Evolutionary conservation across 2,329 filamentous ascomycete genomes (phyloP).

Genomic region (Claviceps sp.): DNA sequence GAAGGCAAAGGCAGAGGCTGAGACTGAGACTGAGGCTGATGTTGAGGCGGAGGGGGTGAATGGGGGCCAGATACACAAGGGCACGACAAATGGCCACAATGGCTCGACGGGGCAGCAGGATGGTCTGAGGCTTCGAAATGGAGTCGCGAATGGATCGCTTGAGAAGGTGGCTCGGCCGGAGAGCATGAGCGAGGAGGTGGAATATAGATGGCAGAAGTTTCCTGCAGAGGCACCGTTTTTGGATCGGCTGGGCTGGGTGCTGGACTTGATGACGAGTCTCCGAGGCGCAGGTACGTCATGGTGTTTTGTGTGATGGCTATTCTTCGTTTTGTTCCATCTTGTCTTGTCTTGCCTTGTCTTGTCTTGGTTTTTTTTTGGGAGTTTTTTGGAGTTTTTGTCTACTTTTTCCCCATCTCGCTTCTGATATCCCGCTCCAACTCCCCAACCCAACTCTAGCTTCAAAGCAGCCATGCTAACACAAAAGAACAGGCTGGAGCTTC

Average conservation of each 20-base stretch:
- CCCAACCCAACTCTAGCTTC: too few species aligned
- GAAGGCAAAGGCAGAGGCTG: not conserved
- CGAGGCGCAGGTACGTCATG: conserved; percentile 36
- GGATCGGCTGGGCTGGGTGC: conserved; percentile 40
- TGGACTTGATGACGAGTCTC: conserved; percentile 41
- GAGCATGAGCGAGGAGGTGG: conserved; percentile 16
- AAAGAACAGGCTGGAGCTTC: conserved; percentile 42
- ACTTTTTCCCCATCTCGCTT: too few species aligned
- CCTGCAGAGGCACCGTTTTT: conserved; percentile 34
- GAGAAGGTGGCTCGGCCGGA: not conserved
- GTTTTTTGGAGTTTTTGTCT: too few species aligned
- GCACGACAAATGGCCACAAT: not conserved
- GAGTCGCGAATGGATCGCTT: not conserved
- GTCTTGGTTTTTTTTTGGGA: not conserved
- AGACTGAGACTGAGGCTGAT: not conserved
- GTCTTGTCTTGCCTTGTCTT: not conserved
- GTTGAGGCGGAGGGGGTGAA: too few species aligned
- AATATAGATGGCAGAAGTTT: conserved; percentile 49
- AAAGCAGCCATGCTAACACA: not conserved
- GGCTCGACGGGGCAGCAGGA: conserved; percentile 5
- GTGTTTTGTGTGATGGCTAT: not conserved
- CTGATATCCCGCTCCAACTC: too few species aligned
- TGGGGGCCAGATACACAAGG: too few species aligned
- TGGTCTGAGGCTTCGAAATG: conserved; percentile 10
- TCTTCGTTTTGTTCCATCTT: not conserved